Conservation (phyloP, 2,329 filamentous ascomycete species). For the Pleoardoris graminearum region DNA sequence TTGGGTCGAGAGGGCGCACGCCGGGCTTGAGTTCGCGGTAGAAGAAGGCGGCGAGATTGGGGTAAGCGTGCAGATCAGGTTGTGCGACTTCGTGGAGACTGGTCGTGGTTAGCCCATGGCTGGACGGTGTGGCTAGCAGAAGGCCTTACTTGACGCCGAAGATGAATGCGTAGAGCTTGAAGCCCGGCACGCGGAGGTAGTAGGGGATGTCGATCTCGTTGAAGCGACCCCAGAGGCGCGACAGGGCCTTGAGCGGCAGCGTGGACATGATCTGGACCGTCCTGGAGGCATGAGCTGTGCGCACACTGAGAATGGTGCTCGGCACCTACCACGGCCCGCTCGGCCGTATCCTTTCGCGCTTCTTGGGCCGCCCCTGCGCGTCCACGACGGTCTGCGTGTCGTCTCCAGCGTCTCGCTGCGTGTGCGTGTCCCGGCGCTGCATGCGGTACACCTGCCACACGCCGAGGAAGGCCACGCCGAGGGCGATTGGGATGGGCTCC, state of each 20-base stretch:
- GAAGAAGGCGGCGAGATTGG: slow-evolving; percentile 95
- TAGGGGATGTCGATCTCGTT: slow-evolving; percentile 89
- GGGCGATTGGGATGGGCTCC: slow-evolving; percentile 85
- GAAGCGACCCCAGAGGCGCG: slow-evolving; percentile 85
- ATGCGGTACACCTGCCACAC: slow-evolving; percentile 83
- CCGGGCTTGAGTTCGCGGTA: slow-evolving; percentile 93
- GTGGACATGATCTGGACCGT: slow-evolving; percentile 94
- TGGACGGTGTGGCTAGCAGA: not conserved
- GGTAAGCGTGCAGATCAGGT: slow-evolving; percentile 83
- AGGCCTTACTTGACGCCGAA: slow-evolving; percentile 75
- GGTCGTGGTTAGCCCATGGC: slow-evolving; percentile 18
- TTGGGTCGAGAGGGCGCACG: slow-evolving; percentile 78
- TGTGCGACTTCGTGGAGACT: slow-evolving; percentile 85
- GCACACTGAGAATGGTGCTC: slow-evolving; percentile 9
- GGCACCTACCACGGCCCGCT: slow-evolving; percentile 75
- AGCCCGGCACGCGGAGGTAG: slow-evolving; percentile 83
- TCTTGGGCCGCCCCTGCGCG: slow-evolving; percentile 51
- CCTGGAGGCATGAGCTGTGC: slow-evolving; percentile 47
- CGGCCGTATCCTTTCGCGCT: slow-evolving; percentile 69
- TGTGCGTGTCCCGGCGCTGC: slow-evolving; percentile 55
- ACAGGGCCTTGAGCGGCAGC: slow-evolving; percentile 85
- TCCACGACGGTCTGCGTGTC: slow-evolving; percentile 52
- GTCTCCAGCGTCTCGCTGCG: slow-evolving; percentile 44
- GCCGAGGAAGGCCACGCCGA: slow-evolving; percentile 84
- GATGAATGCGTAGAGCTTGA: slow-evolving; percentile 86